Base-by-base conservation (phyloP, 306 rosid species). In the Citrullus colocynthis region DNA sequence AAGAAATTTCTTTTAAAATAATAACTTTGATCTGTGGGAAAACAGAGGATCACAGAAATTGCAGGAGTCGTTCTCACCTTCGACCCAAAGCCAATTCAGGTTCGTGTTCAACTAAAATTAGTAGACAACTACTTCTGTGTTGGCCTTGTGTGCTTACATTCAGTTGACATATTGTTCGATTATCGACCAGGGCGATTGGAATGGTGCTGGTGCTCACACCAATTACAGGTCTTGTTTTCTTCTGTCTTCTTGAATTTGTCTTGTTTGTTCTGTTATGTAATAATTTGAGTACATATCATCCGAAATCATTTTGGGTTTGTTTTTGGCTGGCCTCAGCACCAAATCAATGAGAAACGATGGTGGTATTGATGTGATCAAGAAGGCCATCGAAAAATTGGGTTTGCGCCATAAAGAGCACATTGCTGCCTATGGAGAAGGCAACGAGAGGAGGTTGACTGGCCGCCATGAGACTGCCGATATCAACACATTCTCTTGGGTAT, bases 401-500 rank as follows among this genome's bases (percentile, higher is more conserved):
- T n/a, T 54, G 80, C 85, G 85, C 34, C 90, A 87, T 77, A 81
- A 83, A 82, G 83, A 83, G 36, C 90, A 87, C 83, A 87, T 87
- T 18, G 64, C 88, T 66, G 84, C 87, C 13, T 87, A 85, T 69
- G 90, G 90, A 37, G 82, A 87, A 77, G 90, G 88, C 81, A 87
- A 85, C 55, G 90, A 87, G 67, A 85, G 88, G 84, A 85, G 90
- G 78, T 80, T 87, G 85, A 87, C 90, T 1, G 90, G 90, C 45
- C 88, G 67, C 67, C 88, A 85, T n/a, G 90, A 87, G 79, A 87
- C 90, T 9, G 90, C 90, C n/a, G 90, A 85, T 66, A 85, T 87
- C 70, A 67, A 85, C 77, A 81, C 84, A 30, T 87, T 87, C 81
- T 81, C 85, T 60, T 87, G 90, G 90, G 90, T 86, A 84, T 30